These are phyloP conservation scores for Dactylellina sp. DNA, from an alignment of 2,329 filamentous ascomycete genomes.

Conservation along the genomic window DNA sequence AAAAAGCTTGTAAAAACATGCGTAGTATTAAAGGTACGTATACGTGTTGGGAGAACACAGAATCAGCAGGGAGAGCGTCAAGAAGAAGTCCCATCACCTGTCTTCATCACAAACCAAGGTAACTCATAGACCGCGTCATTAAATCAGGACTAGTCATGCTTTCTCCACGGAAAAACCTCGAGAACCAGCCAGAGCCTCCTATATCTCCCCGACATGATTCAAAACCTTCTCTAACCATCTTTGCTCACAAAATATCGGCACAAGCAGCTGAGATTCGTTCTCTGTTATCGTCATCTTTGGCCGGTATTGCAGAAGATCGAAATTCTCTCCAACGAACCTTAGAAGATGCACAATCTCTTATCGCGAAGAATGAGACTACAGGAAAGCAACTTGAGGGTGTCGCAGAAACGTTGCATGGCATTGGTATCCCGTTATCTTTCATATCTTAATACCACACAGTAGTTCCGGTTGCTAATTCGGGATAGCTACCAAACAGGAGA, in stretches of 20 bases:
- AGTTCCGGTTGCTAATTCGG: too few species aligned
- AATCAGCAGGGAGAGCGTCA: too few species aligned
- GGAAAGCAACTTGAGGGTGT: constrained; percentile 1
- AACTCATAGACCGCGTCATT: too few species aligned
- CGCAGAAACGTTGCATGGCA: not conserved
- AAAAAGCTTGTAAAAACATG: too few species aligned
- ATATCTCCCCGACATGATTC: constrained; percentile 2
- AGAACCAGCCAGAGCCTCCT: constrained; percentile 1
- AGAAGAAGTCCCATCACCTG: too few species aligned
- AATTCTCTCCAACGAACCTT: constrained; percentile 7
- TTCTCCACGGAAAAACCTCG: not conserved
- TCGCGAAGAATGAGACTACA: not conserved
- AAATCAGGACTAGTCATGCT: too few species aligned
- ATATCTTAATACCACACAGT: not conserved
- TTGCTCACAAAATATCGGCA: constrained; percentile 35
- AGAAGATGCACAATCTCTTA: constrained; percentile 4
- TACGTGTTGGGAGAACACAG: too few species aligned
- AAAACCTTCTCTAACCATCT: constrained; percentile 37
- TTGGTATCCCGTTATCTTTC: constrained; percentile 6
- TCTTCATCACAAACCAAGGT: too few species aligned
- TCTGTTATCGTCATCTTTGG: constrained; percentile 14
- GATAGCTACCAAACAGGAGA: constrained; percentile 25
- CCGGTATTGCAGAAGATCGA: constrained; percentile 19
- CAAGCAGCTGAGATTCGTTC: constrained; percentile 25
- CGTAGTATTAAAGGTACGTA: too few species aligned